Conservation (phyloP, 805 yeast species). For the Saturnispora halmiae region DNA sequence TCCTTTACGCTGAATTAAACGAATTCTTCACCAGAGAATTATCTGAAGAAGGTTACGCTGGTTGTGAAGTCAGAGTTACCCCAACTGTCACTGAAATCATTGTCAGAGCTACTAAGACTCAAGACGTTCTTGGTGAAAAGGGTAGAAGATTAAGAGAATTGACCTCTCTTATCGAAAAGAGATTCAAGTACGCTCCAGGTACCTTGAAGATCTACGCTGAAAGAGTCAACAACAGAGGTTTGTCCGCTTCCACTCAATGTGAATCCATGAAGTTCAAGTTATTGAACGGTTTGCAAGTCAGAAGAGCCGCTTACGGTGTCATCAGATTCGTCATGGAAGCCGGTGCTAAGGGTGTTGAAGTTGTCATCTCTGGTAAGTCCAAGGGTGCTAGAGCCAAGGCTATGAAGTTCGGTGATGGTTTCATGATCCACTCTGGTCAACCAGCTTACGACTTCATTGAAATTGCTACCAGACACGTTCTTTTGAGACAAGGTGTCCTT, state of each 20-base stretch:
- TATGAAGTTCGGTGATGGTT: constrained; percentile 99
- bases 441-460: constrained; percentile 98
- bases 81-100: constrained; percentile 97
- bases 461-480: constrained; percentile 98
- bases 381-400: constrained; percentile 99
- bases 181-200: constrained; percentile 94
- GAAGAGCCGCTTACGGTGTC: constrained; percentile 99
- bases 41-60: constrained; percentile 99
- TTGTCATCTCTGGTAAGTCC: constrained; percentile 98
- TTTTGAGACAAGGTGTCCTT: constrained; percentile 99
- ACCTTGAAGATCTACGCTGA: constrained; percentile 93
- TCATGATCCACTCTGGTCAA: constrained; percentile 99
- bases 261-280: constrained; percentile 98
- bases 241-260: constrained; percentile 99
- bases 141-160: constrained; percentile 99
- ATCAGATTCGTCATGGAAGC: constrained; percentile 99
- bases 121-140: constrained; percentile 97
- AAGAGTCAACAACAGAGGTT: constrained; percentile 99
- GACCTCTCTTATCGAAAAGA: constrained; percentile 94
- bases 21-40: constrained; percentile 99
- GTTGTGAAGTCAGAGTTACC: constrained; percentile 98
- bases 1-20: constrained; percentile 99
- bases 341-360: constrained; percentile 99
- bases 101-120: constrained; percentile 98
- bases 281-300: constrained; percentile 96